Percentiles rank a stretch among this genome's conserved stretches.
phyloP scores from a whole-genome alignment of 306 rosid species.

The Prunus kanzakura region DNA sequence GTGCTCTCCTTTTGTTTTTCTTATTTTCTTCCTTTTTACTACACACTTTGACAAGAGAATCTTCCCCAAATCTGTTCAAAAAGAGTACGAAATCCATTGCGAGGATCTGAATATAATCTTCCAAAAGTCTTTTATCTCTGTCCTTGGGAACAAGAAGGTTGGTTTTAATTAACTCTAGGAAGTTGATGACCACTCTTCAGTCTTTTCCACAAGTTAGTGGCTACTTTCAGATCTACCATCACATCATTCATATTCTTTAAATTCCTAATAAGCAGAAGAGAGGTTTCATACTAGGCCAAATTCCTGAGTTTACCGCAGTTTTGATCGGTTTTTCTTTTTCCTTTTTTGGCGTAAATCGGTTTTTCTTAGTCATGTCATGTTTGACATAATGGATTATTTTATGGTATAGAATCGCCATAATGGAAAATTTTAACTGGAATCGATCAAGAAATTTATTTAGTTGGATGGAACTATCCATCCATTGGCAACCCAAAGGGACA shows the following conservation, averaged over 20 bases:
- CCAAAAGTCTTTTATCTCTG: not conserved
- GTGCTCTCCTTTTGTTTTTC: not conserved
- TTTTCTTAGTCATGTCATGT: no score
- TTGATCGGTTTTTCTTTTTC: no score
- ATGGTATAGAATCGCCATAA: no score
- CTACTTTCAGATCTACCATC: not conserved
- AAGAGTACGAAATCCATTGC: not conserved
- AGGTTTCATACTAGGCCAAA: no score
- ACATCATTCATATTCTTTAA: not conserved
- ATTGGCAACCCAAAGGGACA: no score
- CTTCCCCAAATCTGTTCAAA: not conserved
- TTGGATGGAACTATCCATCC: no score
- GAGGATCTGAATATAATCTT: not conserved
- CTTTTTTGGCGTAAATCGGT: no score
- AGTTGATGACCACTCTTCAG: not conserved
- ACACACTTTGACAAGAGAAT: not conserved
- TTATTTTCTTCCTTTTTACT: not conserved
- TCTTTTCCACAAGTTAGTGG: not conserved
- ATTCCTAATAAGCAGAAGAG: no score
- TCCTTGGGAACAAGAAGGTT: not conserved
- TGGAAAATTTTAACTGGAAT: no score
- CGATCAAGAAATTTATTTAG: no score
- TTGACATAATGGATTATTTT: no score
- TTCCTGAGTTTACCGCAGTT: no score
- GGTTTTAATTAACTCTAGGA: not conserved